phyloP scores from a whole-genome alignment of 1,284 basidiomycete species.

The Ganoderma meredithae region DNA sequence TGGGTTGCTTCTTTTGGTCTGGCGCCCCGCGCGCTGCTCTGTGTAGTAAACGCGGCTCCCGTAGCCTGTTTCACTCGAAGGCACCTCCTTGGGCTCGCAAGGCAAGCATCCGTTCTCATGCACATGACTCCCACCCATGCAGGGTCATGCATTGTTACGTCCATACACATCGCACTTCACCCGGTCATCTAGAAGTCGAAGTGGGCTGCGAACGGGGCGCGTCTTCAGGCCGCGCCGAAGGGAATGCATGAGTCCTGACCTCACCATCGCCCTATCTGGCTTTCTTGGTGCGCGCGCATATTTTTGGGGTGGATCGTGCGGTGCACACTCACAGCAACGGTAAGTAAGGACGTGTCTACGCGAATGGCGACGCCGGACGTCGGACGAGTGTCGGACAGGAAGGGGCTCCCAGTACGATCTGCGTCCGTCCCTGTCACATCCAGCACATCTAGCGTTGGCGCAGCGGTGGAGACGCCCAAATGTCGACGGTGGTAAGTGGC shows the following conservation, averaged over 20 bases:
- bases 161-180: not conserved
- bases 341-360: not conserved
- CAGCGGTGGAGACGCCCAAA: not conserved
- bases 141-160: not conserved
- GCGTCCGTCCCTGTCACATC: not conserved
- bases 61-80: conserved; percentile 1
- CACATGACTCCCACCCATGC: not conserved
- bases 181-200: not conserved
- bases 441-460: not conserved
- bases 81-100: not conserved
- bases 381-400: not conserved
- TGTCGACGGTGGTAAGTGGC: not conserved
- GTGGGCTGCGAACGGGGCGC: not conserved
- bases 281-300: not conserved
- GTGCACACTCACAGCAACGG: not conserved
- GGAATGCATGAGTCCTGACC: too few species aligned
- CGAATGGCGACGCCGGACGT: not conserved
- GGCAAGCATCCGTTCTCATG: not conserved
- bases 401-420: not conserved
- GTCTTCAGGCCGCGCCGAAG: not conserved
- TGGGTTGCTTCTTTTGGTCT: not conserved
- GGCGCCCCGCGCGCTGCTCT: conserved; percentile 1
- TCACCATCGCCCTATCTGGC: not conserved
- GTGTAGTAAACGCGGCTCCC: not conserved
- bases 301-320: too few species aligned